These are phyloP conservation scores for Diversispora eburnea DNA, from an alignment of 192 early-diverging fungal species.

Conservation along the genomic window DNA sequence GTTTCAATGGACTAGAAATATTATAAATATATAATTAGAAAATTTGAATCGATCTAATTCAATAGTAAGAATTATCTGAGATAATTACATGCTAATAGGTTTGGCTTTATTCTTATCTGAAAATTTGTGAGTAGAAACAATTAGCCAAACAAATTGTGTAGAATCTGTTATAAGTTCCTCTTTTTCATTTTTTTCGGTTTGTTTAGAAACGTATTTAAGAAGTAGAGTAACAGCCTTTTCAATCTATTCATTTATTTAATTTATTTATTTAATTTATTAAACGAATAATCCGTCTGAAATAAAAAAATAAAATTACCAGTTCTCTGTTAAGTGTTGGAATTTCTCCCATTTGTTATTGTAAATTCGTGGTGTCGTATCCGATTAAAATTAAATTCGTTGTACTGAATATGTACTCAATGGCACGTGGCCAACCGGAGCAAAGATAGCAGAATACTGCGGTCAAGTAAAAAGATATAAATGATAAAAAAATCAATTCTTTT, in stretches of 20 bases:
- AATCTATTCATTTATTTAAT: neutral
- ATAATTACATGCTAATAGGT: neutral
- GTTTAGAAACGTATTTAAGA: neutral
- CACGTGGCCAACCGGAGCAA: too few species aligned
- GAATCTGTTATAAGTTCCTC: neutral
- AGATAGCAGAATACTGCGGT: too few species aligned
- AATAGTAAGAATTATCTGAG: neutral
- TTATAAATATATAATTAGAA: neutral
- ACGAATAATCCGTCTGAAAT: too few species aligned
- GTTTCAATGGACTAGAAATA: slow-evolving; percentile 58
- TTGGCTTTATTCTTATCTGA: neutral
- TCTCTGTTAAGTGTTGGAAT: too few species aligned
- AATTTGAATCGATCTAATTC: neutral
- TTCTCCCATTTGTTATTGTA: too few species aligned
- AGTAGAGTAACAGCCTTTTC: neutral
- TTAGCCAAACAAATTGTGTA: neutral
- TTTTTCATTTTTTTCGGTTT: neutral
- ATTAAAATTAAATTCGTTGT: too few species aligned
- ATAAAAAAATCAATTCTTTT: too few species aligned
- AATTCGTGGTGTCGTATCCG: too few species aligned
- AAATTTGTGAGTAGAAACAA: neutral
- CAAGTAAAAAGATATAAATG: too few species aligned
- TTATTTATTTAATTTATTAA: too few species aligned
- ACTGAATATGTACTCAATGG: too few species aligned
- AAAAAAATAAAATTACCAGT: too few species aligned